A percentile compares a stretch with the other conserved stretches of the same genome.
Evolutionary conservation across 2,329 filamentous ascomycete genomes (phyloP).

Genomic region (Ceratocystis papillata): DNA sequence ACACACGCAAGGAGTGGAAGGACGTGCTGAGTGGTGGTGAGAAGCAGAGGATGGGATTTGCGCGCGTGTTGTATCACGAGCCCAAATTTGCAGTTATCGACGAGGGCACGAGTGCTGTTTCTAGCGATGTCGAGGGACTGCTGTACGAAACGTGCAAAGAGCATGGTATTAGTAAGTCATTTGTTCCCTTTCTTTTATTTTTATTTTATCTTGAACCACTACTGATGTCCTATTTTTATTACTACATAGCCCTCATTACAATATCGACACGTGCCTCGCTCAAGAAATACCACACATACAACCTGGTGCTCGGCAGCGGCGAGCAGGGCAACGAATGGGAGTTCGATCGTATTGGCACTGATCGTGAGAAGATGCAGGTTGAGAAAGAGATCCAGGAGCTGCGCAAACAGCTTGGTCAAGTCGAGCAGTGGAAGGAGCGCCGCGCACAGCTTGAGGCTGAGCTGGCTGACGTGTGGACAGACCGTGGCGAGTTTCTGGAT

Average conservation of each 20-base stretch:
- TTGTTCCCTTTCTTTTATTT: background rate
- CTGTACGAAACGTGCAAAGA: conserved; percentile 90
- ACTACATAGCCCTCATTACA: conserved; percentile 66
- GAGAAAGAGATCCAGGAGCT: conserved; percentile 84
- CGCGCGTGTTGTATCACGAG: conserved; percentile 85
- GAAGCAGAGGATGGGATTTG: conserved; percentile 91
- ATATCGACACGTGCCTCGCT: conserved; percentile 89
- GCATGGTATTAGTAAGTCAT: conserved; percentile 72
- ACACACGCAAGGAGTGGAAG: conserved; percentile 96
- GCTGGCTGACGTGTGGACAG: conserved; percentile 53
- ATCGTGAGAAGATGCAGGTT: conserved; percentile 82
- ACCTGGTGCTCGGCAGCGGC: conserved; percentile 72
- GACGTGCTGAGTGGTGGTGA: conserved; percentile 94
- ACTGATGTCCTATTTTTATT: conserved; percentile 25
- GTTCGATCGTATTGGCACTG: conserved; percentile 86
- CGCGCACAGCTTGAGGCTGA: conserved; percentile 74
- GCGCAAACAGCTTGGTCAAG: conserved; percentile 64
- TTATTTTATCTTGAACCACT: background rate
- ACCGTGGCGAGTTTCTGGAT: conserved; percentile 39
- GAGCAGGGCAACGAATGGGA: conserved; percentile 79
- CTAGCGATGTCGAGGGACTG: conserved; percentile 84
- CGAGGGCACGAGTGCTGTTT: conserved; percentile 89
- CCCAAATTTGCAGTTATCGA: conserved; percentile 90
- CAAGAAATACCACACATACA: conserved; percentile 91
- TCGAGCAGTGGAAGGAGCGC: conserved; percentile 72